These are phyloP conservation scores for Gentiana macrophylla DNA, from an alignment of 257 asterid species.

Conservation along the genomic window DNA sequence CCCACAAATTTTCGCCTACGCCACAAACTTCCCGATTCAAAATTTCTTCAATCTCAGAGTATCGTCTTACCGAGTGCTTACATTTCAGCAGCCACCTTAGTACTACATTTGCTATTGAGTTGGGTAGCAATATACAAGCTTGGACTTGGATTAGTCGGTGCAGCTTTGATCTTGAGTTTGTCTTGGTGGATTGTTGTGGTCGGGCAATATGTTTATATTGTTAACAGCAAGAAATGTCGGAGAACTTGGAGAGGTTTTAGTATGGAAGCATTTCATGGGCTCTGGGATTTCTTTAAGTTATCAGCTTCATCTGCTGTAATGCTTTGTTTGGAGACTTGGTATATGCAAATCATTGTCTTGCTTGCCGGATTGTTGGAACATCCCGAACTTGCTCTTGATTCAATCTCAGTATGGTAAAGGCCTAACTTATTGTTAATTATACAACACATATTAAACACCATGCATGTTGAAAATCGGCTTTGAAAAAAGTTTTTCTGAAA, in stretches of 20 bases:
- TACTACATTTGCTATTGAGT: slow-evolving; percentile 28
- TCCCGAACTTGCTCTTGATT: slow-evolving; percentile 48
- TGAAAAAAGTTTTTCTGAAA: not conserved
- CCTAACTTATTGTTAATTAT: not conserved
- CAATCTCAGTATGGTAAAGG: slow-evolving; percentile 45
- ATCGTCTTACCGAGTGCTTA: slow-evolving; percentile 55
- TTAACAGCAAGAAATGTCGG: slow-evolving; percentile 25
- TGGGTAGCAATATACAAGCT: slow-evolving; percentile 39
- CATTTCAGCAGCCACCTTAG: slow-evolving; percentile 34
- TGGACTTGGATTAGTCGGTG: slow-evolving; percentile 45
- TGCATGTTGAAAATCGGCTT: not conserved
- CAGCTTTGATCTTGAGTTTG: slow-evolving; percentile 37
- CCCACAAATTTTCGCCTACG: slow-evolving; percentile 59
- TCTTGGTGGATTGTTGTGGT: slow-evolving; percentile 58
- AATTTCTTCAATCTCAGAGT: slow-evolving; percentile 55
- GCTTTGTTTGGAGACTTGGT: slow-evolving; percentile 62
- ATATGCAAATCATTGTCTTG: slow-evolving; percentile 37
- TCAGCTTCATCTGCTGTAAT: slow-evolving; percentile 55
- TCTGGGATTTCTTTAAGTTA: slow-evolving; percentile 42
- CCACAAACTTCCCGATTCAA: slow-evolving; percentile 47
- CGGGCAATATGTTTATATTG: slow-evolving; percentile 44
- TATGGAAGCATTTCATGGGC: slow-evolving; percentile 35
- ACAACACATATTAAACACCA: not conserved
- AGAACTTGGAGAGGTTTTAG: slow-evolving; percentile 54
- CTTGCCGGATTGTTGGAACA: slow-evolving; percentile 43